A percentile compares a stretch with the other conserved stretches of the same genome.
These are phyloP conservation scores for Vigna mungo DNA, from an alignment of 306 rosid species.

Conservation along the genomic window DNA sequence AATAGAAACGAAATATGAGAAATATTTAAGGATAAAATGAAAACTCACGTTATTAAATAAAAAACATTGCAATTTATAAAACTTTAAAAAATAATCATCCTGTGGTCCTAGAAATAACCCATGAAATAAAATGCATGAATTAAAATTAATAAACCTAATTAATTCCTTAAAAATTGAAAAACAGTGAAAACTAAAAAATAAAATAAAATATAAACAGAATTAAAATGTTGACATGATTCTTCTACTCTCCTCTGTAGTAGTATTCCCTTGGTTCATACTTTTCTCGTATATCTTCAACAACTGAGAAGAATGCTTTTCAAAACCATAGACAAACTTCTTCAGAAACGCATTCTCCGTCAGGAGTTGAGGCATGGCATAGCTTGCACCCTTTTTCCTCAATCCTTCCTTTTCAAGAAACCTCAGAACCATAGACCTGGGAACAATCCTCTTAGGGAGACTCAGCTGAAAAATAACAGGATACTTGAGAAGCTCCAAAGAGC, in stretches of 20 bases:
- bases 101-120: no score
- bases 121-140: no score
- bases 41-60: no score
- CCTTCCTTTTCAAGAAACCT: slow-evolving; percentile 46
- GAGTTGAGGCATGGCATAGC: not conserved
- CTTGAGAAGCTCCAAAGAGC: slow-evolving; percentile 28
- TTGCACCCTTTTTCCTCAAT: slow-evolving; percentile 21
- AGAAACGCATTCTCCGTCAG: slow-evolving; percentile 19
- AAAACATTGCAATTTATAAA: no score
- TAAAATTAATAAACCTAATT: no score
- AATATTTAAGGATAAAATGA: no score
- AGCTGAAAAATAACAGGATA: not conserved
- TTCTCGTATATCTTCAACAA: slow-evolving; percentile 41
- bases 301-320: slow-evolving; percentile 9
- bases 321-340: slow-evolving; percentile 40
- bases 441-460: slow-evolving; percentile 56
- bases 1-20: no score
- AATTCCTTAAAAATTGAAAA: no score
- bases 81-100: no score
- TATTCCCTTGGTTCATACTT: not conserved
- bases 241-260: not conserved
- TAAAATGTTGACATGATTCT: no score
- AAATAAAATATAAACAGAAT: no score
- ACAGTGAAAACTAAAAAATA: no score
- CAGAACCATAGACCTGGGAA: slow-evolving; percentile 55